phyloP scores from a whole-genome alignment of 2,329 filamentous ascomycete species.

The Diaporthe ampelina region DNA sequence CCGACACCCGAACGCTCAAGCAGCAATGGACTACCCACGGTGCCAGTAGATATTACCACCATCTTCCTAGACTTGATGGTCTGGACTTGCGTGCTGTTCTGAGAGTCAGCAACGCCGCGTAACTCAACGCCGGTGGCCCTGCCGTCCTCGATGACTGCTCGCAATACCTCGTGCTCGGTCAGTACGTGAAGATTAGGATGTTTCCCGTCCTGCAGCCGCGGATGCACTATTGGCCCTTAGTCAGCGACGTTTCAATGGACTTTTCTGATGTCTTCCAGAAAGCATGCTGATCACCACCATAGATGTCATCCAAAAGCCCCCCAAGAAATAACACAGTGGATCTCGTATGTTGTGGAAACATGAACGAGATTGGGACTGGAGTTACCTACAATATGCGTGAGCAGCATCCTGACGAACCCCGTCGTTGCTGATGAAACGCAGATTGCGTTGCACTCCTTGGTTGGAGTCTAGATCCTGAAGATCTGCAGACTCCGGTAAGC shows the following conservation, averaged over 20 bases:
- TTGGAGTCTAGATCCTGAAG: slow-evolving; percentile 59
- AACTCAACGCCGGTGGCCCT: slow-evolving; percentile 64
- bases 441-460: slow-evolving; percentile 46
- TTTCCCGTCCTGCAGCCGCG: slow-evolving; percentile 50
- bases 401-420: slow-evolving; percentile 67
- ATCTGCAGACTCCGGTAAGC: slow-evolving; percentile 62
- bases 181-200: slow-evolving; percentile 68
- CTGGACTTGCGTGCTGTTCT: slow-evolving; percentile 43
- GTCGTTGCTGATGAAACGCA: slow-evolving; percentile 50
- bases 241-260: background rate
- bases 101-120: slow-evolving; percentile 54
- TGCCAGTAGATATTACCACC: slow-evolving; percentile 56
- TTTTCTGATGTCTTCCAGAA: too few species aligned
- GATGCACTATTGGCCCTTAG: slow-evolving; percentile 45
- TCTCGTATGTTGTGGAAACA: too few species aligned
- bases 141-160: slow-evolving; percentile 62
- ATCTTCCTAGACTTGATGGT: slow-evolving; percentile 62
- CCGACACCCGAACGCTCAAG: slow-evolving; percentile 66
- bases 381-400: background rate
- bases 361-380: too few species aligned
- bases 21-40: slow-evolving; percentile 58
- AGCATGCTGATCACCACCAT: too few species aligned
- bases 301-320: too few species aligned
- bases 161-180: slow-evolving; percentile 64
- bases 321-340: background rate